These are phyloP conservation scores for Piper longum DNA, from an alignment of 164 flowering plant genomes.

Conservation along the genomic window DNA sequence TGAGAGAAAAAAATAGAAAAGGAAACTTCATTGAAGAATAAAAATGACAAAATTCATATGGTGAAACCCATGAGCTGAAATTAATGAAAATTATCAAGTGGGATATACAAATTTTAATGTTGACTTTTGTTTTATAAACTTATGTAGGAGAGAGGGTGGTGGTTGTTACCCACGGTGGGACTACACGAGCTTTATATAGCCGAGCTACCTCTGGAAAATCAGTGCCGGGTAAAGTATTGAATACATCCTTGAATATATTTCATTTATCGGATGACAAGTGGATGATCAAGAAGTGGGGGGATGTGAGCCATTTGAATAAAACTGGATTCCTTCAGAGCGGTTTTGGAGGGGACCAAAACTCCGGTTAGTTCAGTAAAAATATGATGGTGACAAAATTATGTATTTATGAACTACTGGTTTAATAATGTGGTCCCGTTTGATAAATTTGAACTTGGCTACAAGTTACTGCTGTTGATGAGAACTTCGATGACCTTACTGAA, in stretches of 20 bases:
- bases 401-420: too few relatives aligned
- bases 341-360: conserved; percentile 66
- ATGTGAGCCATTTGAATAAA: conserved; percentile 57
- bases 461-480: too few relatives aligned
- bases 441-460: too few relatives aligned
- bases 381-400: too few relatives aligned
- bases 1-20: too few relatives aligned
- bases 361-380: conserved; percentile 35
- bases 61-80: too few relatives aligned
- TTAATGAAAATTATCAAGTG: too few relatives aligned
- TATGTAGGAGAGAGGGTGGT: conserved; percentile 64
- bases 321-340: conserved; percentile 44
- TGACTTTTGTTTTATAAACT: not conserved
- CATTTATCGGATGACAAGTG: conserved; percentile 45
- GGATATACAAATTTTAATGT: not conserved
- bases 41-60: too few relatives aligned
- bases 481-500: too few relatives aligned
- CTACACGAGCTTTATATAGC: conserved; percentile 35
- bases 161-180: conserved; percentile 81
- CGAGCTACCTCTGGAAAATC: conserved; percentile 35
- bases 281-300: conserved; percentile 55
- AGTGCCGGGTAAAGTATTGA: conserved; percentile 37
- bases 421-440: too few relatives aligned
- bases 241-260: conserved; percentile 53
- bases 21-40: not conserved